Percentiles rank a stretch among this genome's conserved stretches.
These are phyloP conservation scores for Aureobasidium sp. DNA, from an alignment of 2,329 filamentous ascomycete species.

Conservation along the genomic window DNA sequence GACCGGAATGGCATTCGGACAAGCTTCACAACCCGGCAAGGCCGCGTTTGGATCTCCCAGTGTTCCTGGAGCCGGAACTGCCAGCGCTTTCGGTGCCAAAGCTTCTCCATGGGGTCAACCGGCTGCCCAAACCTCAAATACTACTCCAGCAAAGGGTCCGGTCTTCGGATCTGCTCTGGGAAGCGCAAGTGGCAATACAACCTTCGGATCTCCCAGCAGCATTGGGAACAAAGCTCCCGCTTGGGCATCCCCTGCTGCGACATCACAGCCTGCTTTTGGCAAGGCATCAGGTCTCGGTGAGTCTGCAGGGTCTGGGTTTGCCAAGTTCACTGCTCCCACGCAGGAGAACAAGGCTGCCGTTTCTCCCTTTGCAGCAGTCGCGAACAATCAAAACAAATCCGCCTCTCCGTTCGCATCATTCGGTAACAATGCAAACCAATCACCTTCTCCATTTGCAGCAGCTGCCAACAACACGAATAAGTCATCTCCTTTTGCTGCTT, in stretches of 20 bases:
- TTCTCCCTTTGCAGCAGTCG: conserved; percentile 18
- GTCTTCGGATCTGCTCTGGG: conserved; percentile 24
- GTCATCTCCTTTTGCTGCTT: conserved; percentile 35
- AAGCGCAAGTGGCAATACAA: conserved; percentile 11
- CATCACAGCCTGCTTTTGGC: conserved; percentile 21
- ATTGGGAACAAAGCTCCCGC: conserved; percentile 20
- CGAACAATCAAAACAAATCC: conserved; percentile 16
- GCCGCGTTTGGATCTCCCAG: conserved; percentile 19
- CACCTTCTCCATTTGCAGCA: conserved; percentile 24
- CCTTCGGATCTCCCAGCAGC: conserved; percentile 21
- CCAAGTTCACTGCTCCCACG: conserved; percentile 28
- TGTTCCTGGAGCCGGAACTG: conserved; percentile 20
- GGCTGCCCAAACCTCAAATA: conserved; percentile 8
- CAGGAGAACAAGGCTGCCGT: conserved; percentile 26
- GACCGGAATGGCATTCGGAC: background rate
- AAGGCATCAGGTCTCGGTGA: conserved; percentile 24
- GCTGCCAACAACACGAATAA: conserved; percentile 20
- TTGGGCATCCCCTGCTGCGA: conserved; percentile 18
- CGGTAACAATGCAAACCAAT: background rate
- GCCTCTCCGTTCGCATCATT: conserved; percentile 22
- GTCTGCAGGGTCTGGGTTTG: conserved; percentile 19
- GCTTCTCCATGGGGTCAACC: conserved; percentile 26
- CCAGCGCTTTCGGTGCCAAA: conserved; percentile 24
- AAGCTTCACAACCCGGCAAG: background rate
- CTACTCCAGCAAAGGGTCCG: conserved; percentile 12